A percentile compares a stretch with the other conserved stretches of the same genome.
These are phyloP conservation scores for Neurospora terricola DNA, from an alignment of 495 filamentous ascomycete genomes.

Conservation along the genomic window DNA sequence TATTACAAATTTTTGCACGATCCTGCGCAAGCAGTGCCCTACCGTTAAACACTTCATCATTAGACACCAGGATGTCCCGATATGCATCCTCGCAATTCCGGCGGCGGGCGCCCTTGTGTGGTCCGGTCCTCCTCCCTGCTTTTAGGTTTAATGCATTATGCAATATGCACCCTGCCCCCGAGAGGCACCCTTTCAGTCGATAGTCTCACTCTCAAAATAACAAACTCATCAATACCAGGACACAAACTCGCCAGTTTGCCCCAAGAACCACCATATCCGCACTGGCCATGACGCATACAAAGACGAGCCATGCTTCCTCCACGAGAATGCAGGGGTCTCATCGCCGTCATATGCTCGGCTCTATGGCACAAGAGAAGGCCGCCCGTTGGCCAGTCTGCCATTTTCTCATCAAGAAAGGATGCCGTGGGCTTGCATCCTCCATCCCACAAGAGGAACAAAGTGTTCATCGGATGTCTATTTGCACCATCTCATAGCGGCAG, in stretches of 20 bases:
- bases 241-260: background rate
- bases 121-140: background rate
- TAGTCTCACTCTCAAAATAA: background rate
- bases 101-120: background rate
- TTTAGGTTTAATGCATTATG: background rate
- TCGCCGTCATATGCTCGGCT: background rate
- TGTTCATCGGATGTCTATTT: background rate
- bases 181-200: background rate
- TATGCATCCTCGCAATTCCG: background rate
- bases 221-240: background rate
- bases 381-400: background rate
- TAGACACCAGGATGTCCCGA: background rate
- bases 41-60: background rate
- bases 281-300: background rate
- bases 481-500: background rate
- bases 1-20: background rate
- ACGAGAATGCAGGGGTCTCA: background rate
- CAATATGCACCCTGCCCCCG: background rate
- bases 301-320: background rate
- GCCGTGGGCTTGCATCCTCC: background rate
- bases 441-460: background rate
- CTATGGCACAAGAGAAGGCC: background rate
- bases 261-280: background rate
- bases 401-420: background rate
- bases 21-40: background rate